phyloP scores from a whole-genome alignment of 169 alveolate genomes.

The Cryptosporidium viatorum region DNA sequence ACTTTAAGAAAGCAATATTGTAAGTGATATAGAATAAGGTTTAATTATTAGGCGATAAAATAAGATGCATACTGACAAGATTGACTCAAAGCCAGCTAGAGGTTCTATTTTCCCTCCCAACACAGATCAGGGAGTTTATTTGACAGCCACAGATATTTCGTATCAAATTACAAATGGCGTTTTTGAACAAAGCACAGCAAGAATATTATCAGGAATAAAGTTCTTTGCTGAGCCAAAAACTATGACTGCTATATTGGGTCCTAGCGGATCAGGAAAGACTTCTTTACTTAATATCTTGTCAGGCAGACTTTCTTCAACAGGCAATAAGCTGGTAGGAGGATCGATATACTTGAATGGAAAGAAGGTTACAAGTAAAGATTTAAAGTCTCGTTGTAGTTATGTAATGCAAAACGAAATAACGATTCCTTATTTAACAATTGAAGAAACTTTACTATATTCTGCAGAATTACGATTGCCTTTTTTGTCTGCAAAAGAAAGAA shows the following conservation, averaged over 20 bases:
- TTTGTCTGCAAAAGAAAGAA: slow-evolving; percentile 54
- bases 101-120: slow-evolving; percentile 27
- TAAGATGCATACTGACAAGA: slow-evolving; percentile 5
- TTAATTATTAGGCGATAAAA: not conserved
- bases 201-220: slow-evolving; percentile 33
- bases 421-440: slow-evolving; percentile 84
- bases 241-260: slow-evolving; percentile 81
- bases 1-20: not conserved
- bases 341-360: slow-evolving; percentile 57
- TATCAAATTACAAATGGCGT: slow-evolving; percentile 51
- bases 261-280: slow-evolving; percentile 93
- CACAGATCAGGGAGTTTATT: slow-evolving; percentile 13
- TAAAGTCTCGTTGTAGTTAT: slow-evolving; percentile 79
- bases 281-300: slow-evolving; percentile 89
- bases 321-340: slow-evolving; percentile 49
- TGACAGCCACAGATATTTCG: slow-evolving; percentile 32
- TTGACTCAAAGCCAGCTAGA: slow-evolving; percentile 19
- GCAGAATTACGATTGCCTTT: slow-evolving; percentile 81
- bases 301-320: slow-evolving; percentile 79
- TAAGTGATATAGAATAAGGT: not conserved
- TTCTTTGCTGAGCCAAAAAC: slow-evolving; percentile 69
- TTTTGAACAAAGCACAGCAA: slow-evolving; percentile 42
- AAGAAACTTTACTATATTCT: slow-evolving; percentile 85
- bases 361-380: slow-evolving; percentile 69
- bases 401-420: slow-evolving; percentile 87